Conservation (phyloP, 106 monocot species). For the Acorus gramineus region DNA sequence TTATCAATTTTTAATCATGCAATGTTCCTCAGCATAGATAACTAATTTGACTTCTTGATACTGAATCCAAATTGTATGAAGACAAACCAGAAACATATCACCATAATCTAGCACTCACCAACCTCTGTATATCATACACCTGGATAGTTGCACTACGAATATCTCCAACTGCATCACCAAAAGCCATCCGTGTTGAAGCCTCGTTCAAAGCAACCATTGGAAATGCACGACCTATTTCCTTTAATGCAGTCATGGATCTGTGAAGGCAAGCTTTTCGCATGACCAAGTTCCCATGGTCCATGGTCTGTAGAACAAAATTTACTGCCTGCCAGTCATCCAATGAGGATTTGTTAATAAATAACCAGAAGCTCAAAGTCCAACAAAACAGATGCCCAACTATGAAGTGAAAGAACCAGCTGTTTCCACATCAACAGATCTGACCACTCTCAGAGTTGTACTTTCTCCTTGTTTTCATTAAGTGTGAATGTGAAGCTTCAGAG, state of each 20-base stretch:
- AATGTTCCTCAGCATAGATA: no score
- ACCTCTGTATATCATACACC: conserved; percentile 93
- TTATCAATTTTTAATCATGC: no score
- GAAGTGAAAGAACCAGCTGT: no score
- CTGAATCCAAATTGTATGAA: no score
- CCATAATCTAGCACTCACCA: conserved; percentile 1
- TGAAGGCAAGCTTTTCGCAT: conserved; percentile 85
- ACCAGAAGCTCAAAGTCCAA: neutral
- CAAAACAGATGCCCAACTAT: no score
- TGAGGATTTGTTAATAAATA: conserved; percentile 13
- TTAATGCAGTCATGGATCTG: conserved; percentile 65
- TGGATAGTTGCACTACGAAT: conserved; percentile 46
- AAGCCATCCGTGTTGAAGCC: conserved; percentile 55
- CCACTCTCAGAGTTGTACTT: no score
- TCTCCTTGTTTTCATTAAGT: no score
- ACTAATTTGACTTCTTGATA: no score
- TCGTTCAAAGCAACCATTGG: conserved; percentile 93
- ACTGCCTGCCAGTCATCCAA: conserved; percentile 45
- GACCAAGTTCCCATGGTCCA: conserved; percentile 80
- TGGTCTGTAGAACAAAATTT: conserved; percentile 74
- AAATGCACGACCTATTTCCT: conserved; percentile 79
- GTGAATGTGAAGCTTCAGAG: no score
- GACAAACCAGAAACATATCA: neutral
- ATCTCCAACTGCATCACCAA: conserved; percentile 95
- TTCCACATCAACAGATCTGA: no score